Evolutionary conservation across 345 rosid genomes (phyloP).

Genomic region (Eucalyptus marginata): DNA sequence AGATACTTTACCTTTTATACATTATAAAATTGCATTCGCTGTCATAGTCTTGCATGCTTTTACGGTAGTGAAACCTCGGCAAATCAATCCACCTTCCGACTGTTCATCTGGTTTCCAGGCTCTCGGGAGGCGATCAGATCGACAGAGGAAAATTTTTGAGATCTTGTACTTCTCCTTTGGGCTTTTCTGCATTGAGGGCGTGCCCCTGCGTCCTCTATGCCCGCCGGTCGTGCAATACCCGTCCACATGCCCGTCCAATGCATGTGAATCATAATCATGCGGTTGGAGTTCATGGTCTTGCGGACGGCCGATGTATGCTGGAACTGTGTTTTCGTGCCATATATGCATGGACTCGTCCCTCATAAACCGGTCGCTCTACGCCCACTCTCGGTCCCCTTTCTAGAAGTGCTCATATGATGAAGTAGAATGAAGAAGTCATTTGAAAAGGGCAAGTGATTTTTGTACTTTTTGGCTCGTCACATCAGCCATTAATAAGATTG

Average conservation of each 20-base stretch:
- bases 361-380: background rate
- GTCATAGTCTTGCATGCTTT: background rate
- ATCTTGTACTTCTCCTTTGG: background rate
- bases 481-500: too few species aligned
- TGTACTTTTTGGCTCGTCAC: too few species aligned
- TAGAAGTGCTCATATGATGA: background rate
- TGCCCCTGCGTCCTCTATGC: background rate
- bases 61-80: background rate
- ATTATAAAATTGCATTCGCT: background rate
- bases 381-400: background rate
- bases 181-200: background rate
- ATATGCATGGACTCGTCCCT: background rate
- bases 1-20: background rate
- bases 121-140: background rate
- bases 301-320: background rate
- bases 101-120: background rate
- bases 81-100: slow-evolving; percentile 8
- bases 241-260: background rate
- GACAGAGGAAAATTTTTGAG: background rate
- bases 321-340: background rate
- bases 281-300: background rate
- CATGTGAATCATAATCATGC: background rate
- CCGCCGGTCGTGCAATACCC: background rate
- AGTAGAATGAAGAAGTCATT: too few species aligned
- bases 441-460: too few species aligned